Evolutionary conservation across 1,284 basidiomycete genomes (phyloP).

Genomic region (Rhodotorula sp.): DNA sequence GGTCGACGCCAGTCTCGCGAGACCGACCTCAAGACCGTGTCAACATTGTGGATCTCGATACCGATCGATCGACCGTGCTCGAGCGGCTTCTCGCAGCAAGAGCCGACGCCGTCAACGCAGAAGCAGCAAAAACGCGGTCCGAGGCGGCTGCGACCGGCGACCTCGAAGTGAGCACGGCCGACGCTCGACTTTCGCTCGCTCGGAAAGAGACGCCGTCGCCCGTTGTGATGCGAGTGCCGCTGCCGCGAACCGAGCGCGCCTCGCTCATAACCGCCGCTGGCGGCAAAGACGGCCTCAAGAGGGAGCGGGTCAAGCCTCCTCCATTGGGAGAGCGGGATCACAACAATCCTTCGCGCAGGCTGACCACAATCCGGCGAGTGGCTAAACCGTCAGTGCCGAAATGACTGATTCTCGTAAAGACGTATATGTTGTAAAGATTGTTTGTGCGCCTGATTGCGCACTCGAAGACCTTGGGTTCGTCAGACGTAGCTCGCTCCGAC

Average conservation of each 20-base stretch:
- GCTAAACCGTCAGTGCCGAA: background rate
- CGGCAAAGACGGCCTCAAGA: background rate
- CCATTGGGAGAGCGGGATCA: conserved; percentile 15
- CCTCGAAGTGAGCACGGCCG: background rate
- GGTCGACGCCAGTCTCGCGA: conserved; percentile 52
- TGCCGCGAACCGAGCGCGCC: background rate
- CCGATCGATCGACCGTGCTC: conserved; percentile 25
- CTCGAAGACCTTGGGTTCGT: too few relatives aligned
- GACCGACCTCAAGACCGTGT: conserved; percentile 41
- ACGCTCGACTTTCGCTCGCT: background rate
- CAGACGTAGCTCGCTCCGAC: too few relatives aligned
- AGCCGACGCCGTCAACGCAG: background rate
- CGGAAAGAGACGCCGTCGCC: conserved; percentile 16
- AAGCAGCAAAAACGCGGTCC: background rate
- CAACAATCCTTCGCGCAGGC: conserved; percentile 6
- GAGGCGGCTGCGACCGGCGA: background rate
- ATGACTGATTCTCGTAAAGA: too few relatives aligned
- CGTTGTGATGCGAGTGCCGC: conserved; percentile 12
- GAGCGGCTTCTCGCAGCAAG: conserved; percentile 24
- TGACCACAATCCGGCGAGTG: background rate
- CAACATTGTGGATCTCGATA: conserved; percentile 34
- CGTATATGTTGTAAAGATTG: too few relatives aligned
- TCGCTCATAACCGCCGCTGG: background rate
- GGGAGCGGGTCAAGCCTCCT: conserved; percentile 1
- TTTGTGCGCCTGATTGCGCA: too few relatives aligned